Evolutionary conservation across 1,139 yeast genomes (phyloP).

Genomic region (Meyerozyma athensensis): DNA sequence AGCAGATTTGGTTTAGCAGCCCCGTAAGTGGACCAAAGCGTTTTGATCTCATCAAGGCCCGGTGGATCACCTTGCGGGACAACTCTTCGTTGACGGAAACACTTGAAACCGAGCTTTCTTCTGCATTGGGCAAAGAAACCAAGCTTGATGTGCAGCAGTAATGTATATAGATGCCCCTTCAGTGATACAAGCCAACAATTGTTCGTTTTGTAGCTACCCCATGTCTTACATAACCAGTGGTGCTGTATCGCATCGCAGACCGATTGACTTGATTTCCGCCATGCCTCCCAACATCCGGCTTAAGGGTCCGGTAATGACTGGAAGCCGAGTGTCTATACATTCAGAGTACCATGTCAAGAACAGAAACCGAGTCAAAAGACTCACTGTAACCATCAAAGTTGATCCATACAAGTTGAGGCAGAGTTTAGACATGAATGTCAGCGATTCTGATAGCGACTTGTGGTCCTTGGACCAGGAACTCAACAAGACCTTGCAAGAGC

Average conservation of each 20-base stretch:
- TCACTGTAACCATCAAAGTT: not conserved
- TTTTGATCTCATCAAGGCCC: conserved; percentile 48
- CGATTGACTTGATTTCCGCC: not conserved
- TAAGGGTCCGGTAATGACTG: conserved; percentile 1
- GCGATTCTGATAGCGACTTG: conserved; percentile 1
- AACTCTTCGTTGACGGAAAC: conserved; percentile 43
- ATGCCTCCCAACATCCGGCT: conserved; percentile 3
- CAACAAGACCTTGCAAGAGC: not conserved
- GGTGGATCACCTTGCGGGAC: conserved; percentile 63
- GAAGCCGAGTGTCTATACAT: conserved; percentile 2
- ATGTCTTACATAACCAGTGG: conserved; percentile 1
- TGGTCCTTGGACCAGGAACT: conserved; percentile 2
- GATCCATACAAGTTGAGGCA: conserved; percentile 1
- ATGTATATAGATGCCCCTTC: not conserved
- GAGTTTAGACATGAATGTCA: not conserved
- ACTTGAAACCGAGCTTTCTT: conserved; percentile 43
- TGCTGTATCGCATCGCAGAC: not conserved
- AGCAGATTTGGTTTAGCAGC: conserved; percentile 88
- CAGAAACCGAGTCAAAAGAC: not conserved
- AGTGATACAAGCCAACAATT: not conserved
- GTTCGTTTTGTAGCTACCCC: not conserved
- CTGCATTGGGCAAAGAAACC: conserved; percentile 29
- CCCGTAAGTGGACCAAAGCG: conserved; percentile 90
- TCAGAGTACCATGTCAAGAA: not conserved
- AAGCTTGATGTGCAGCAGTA: conserved; percentile 22